Evolutionary conservation across 106 monocot species (phyloP).

Genomic region (Allium fistulosum): DNA sequence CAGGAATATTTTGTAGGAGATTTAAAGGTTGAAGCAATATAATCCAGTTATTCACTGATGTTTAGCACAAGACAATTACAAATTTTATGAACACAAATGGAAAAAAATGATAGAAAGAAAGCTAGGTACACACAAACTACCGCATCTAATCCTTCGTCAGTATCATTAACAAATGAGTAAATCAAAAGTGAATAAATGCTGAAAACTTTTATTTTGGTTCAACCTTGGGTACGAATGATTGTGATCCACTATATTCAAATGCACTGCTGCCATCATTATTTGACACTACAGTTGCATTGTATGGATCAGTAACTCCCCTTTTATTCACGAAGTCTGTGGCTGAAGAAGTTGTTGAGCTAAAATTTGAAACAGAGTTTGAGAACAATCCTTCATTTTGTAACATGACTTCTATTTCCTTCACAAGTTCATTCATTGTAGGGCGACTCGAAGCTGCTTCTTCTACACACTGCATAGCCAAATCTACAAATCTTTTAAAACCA

Average conservation of each 20-base stretch:
- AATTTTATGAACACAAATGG: too few relatives aligned
- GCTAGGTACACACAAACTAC: too few relatives aligned
- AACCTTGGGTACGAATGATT: constrained; percentile 9
- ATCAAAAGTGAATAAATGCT: too few relatives aligned
- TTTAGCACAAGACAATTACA: too few relatives aligned
- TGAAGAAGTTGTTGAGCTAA: constrained; percentile 33
- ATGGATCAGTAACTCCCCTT: constrained; percentile 22
- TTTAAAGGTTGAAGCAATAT: too few relatives aligned
- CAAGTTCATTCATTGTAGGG: constrained; percentile 60
- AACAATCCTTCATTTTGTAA: constrained; percentile 32
- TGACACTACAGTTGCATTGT: constrained; percentile 10
- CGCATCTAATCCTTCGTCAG: too few relatives aligned
- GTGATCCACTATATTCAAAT: constrained; percentile 25
- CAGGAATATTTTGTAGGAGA: too few relatives aligned
- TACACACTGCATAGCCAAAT: constrained; percentile 55
- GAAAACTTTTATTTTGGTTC: constrained; percentile 24
- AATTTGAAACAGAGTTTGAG: constrained; percentile 18
- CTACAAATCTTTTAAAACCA: constrained; percentile 46
- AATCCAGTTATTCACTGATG: too few relatives aligned
- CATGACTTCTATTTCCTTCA: constrained; percentile 50
- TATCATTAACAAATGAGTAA: too few relatives aligned
- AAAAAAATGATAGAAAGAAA: too few relatives aligned
- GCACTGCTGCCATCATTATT: constrained; percentile 23
- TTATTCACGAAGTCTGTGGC: constrained; percentile 26
- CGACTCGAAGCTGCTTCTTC: constrained; percentile 39